Evolutionary conservation across 2,329 filamentous ascomycete genomes (phyloP).

Genomic region (Xylaria polymorpha): DNA sequence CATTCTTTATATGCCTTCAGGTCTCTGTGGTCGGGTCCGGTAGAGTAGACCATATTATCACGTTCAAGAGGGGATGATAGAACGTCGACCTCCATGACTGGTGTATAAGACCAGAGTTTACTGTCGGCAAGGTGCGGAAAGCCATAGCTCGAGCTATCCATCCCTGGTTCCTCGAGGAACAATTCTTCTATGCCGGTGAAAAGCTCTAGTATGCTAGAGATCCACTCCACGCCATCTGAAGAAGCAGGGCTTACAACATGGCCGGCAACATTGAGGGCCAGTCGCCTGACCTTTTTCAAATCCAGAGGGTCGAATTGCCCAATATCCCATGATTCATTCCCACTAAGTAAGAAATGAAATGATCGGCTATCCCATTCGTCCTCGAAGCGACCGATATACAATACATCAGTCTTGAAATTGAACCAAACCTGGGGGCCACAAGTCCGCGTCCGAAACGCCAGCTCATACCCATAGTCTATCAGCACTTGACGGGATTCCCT

Average conservation of each 20-base stretch:
- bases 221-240: background rate
- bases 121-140: background rate
- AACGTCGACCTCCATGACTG: constrained; percentile 23
- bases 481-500: constrained; percentile 46
- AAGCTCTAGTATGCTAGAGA: constrained; percentile 25
- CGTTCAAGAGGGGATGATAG: background rate
- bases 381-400: constrained; percentile 22
- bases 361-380: background rate
- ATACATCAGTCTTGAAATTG: constrained; percentile 40
- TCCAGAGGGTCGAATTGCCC: constrained; percentile 39
- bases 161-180: constrained; percentile 19
- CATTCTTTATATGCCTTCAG: constrained; percentile 22
- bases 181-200: constrained; percentile 31
- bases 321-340: constrained; percentile 32
- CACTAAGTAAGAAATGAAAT: constrained; percentile 28
- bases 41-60: background rate
- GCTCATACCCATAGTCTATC: constrained; percentile 36
- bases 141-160: background rate
- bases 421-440: constrained; percentile 41
- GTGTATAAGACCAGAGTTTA: constrained; percentile 21
- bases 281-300: constrained; percentile 33
- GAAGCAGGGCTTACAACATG: background rate
- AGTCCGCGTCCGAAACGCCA: constrained; percentile 42
- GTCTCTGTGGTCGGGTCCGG: background rate
- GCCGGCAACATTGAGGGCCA: constrained; percentile 26